Percentiles rank a stretch among this genome's conserved stretches.
Evolutionary conservation across 2,329 filamentous ascomycete species (phyloP).

Genomic region (Drechslerella dactyloides): DNA sequence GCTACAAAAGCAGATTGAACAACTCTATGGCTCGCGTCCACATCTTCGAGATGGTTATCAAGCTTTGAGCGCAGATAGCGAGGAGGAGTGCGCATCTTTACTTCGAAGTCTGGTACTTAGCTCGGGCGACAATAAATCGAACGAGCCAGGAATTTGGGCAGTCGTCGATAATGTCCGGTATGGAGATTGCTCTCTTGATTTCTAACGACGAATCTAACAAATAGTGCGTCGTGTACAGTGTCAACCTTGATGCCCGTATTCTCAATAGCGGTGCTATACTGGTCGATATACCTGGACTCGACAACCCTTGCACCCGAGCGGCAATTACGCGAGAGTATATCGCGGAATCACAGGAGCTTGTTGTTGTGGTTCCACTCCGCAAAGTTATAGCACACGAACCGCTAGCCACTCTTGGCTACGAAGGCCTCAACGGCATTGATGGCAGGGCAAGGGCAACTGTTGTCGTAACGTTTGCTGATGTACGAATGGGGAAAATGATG

Average conservation of each 20-base stretch:
- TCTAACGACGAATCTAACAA: neutral
- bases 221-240: neutral
- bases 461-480: slow-evolving; percentile 17
- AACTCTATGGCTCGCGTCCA: slow-evolving; percentile 3
- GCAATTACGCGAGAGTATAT: slow-evolving; percentile 16
- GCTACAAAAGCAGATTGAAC: neutral
- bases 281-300: slow-evolving; percentile 37
- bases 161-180: slow-evolving; percentile 23
- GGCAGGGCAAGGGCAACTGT: slow-evolving; percentile 17
- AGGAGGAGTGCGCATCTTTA: neutral
- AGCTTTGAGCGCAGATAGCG: neutral
- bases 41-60: neutral
- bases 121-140: neutral
- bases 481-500: neutral
- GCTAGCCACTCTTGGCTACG: slow-evolving; percentile 19
- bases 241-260: slow-evolving; percentile 27
- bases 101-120: slow-evolving; percentile 9
- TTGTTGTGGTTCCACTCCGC: slow-evolving; percentile 16
- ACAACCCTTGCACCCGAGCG: slow-evolving; percentile 10
- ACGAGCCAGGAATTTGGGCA: slow-evolving; percentile 12
- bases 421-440: slow-evolving; percentile 12
- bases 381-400: neutral
- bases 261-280: slow-evolving; percentile 24
- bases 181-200: neutral
- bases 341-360: slow-evolving; percentile 17